Base-by-base conservation (phyloP, 805 yeast genomes). In the Ogataea nakhonphanomensis region DNA sequence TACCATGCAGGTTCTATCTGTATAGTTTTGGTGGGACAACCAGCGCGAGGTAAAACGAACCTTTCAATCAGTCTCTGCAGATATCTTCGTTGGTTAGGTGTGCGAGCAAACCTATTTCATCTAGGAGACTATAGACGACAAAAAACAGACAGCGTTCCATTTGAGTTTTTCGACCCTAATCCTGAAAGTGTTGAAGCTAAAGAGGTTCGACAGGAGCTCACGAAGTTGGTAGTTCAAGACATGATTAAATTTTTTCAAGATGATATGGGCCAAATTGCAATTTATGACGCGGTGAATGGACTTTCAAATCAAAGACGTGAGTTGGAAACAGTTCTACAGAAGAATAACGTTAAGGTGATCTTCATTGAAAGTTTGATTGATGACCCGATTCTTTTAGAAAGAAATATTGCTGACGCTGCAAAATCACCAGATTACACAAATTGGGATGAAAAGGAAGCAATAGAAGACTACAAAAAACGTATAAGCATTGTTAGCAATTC, bases 1-100 rank as follows among this genome's bases (percentile, higher is more conserved):
- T 93, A 87, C 66, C 98, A 93, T 56, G 98, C 99, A 4, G 99
- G 99, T 3, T 85, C 87, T 54, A 79, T 93, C 31, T 79, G 95
- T 53, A 83, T 93, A 38, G 87, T 84, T 4, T 72, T 93, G 50
- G 91, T 86, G 4, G 99, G 99, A 0, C 70, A 90, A 44, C 98
- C 99, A 2, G 98, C 96, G 1, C 74, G 98, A 34, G 97, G 98
- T 2, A 93, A 93, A 60, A 93, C 99, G 1, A 88, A 89, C 59
- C 70, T 91, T 36, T 84, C 96, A 5, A 97, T 91, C 28, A 82
- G 95, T 10, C 71, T 93, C 48, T 88, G 96, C 4, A 75, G 99
- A 43, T 93, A 90, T 61, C 70, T 95, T 50, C 75, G 97, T 54
- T 93, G 99, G 99, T 69, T 93, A 32, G 99, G 99, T 5, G 98